Evolutionary conservation across 2,329 filamentous ascomycete genomes (phyloP), one percentile per base, ranked within the genome.

Genomic region (Zopfia rhizophila): DNA sequence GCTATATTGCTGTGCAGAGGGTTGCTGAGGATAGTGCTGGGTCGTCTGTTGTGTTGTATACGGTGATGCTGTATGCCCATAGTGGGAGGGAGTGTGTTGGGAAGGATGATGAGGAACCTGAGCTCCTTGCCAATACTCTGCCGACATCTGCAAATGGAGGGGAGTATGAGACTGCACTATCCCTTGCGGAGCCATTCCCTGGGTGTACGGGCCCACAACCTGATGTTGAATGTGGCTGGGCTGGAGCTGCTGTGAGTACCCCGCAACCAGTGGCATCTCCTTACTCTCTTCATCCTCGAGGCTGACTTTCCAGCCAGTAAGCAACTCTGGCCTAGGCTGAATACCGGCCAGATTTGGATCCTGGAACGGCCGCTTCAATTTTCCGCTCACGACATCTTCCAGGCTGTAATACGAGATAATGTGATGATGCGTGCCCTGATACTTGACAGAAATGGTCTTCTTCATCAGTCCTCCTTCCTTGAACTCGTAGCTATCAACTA

Each of bases 401-500:
- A 93, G 80, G 30, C 78, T 90, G 75, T 96, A 96, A 68, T 97
- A 97, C 12, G 88, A 92, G 28, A 96, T 91, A 38, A 97, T 75
- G 62, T 96, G 91, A 63, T 96, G 91, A 2, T 85, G 86, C 2
- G 91, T 82, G 2, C 88, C 88, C 18, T 87, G 81, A 38, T 88
- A 85, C 2, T 82, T 85, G 27, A 96, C 84, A 59, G 88, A 93
- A 72, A 96, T 91, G 0, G 91, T 96, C 78, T 96, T 96, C 80
- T 97, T 97, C 53, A 96, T 83, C 28, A 97, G 74, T 0, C 92
- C 91, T 1, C 85, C 82, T 11, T 85, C 78, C 63, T 94, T 94
- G 80, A 96, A 96, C 22, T 86, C 84, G 61, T 96, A 96, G 1
- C 88, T 91, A 72, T 96, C 91, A n/a, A 93, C 83, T 10, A 96